Evolutionary conservation across 2,329 filamentous ascomycete species (phyloP), one percentile per base, ranked within the genome.

Genomic region (Claviceps arundinis): DNA sequence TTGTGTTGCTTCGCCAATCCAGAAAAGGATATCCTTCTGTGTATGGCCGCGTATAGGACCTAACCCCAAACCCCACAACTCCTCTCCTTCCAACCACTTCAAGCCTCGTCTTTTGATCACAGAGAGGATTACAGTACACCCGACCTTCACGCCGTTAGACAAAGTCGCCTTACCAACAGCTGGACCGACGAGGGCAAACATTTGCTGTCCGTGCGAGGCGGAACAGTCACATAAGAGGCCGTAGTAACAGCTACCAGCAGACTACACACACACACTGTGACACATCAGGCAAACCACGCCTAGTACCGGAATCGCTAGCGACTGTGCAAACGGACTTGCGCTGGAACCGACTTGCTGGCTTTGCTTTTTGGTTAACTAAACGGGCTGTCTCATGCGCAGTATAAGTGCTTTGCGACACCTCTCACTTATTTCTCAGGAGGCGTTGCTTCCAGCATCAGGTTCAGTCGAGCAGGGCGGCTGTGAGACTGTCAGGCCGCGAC

Each of bases 241-340:
- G 48, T 13, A 34, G 38, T 41, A 48, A 46, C n/a, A 22, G 37
- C 30, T 30, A 34, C 46, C 45, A 11, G 43, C 52, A 53, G 7
- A 47, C 48, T 51, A 49, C 45, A 51, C 48, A 42, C 24, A 30
- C 24, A 30, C 11, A 14, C 46, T 51, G 52, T 51, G 49, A 46
- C 45, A 51, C 48, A 51, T 51, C 52, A 53, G 47, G 50, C 43
- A 30, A 22, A 41, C 52, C 38, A 34, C 26, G 16, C 19, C 50
- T 46, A 22, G 30, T 47, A 47, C 45, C 9, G 17, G 16, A 47
- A 38, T 37, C n/a, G 43, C 26, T 38, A 13, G 48, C 26, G 48
- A 50, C 30, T 16, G n/a, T 17, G 47, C 43, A 41, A 17, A 42
- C 44, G 40, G 37, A 43, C 42, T 48, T 30, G 44, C 48, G 45